These are phyloP conservation scores for Phytophthora pini DNA, from an alignment of 352 stramenopile genomes.

Conservation along the genomic window DNA sequence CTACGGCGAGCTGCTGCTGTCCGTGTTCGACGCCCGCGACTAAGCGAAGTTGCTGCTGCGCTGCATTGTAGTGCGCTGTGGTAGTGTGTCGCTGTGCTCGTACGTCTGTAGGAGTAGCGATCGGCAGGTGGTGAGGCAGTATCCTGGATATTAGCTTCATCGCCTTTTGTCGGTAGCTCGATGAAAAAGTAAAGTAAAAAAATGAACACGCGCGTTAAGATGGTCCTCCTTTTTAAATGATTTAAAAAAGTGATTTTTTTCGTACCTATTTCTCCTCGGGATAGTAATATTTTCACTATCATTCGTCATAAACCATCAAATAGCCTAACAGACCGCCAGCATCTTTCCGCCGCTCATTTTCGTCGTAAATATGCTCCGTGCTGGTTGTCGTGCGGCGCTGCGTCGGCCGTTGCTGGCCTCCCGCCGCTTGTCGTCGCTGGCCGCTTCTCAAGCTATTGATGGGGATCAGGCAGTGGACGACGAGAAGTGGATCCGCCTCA, in stretches of 20 bases:
- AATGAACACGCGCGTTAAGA: too few relatives aligned
- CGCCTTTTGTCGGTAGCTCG: too few relatives aligned
- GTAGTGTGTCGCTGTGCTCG: background rate
- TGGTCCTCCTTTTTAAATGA: too few relatives aligned
- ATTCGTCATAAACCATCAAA: background rate
- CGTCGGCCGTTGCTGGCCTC: constrained; percentile 15
- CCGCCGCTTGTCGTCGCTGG: constrained; percentile 28
- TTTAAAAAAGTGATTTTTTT: too few relatives aligned
- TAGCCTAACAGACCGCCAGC: background rate
- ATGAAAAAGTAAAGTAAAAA: too few relatives aligned
- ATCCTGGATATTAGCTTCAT: too few relatives aligned
- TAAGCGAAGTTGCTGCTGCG: constrained; percentile 11
- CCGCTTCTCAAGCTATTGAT: constrained; percentile 29
- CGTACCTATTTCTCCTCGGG: background rate
- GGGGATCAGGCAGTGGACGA: constrained; percentile 39
- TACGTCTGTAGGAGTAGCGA: background rate
- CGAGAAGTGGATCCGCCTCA: constrained; percentile 86
- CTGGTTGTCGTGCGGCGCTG: constrained; percentile 12
- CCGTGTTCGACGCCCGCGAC: constrained; percentile 62
- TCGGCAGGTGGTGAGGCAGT: too few relatives aligned
- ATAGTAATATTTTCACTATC: background rate
- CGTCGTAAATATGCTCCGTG: constrained; percentile 25
- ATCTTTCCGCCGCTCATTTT: constrained; percentile 3
- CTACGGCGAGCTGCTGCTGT: constrained; percentile 72
- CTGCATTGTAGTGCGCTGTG: constrained; percentile 1